Conservation (phyloP, 1,284 basidiomycete genomes). For the Ganoderma sp. region DNA sequence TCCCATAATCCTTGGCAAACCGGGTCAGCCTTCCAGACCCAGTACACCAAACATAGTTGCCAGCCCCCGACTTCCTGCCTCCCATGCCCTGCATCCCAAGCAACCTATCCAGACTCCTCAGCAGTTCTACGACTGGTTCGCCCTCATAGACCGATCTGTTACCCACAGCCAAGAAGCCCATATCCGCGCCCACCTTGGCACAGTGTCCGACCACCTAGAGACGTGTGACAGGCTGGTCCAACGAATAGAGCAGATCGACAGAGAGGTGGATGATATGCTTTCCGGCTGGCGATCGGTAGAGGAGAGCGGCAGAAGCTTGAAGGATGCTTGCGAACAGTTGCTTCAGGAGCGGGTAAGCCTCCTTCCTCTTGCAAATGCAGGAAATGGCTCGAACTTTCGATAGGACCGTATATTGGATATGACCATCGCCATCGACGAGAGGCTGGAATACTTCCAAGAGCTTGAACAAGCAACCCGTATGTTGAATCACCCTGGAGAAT, state of each 20-base stretch:
- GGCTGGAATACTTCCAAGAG: conserved; percentile 90
- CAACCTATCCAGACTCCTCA: conserved; percentile 85
- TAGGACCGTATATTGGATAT: conserved; percentile 79
- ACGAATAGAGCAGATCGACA: conserved; percentile 73
- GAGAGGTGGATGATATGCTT: conserved; percentile 80
- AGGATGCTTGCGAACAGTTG: conserved; percentile 88
- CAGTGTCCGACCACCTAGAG: conserved; percentile 73
- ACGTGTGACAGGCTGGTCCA: conserved; percentile 77
- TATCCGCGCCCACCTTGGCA: conserved; percentile 82
- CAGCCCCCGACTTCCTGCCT: conserved; percentile 37
- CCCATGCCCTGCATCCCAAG: conserved; percentile 67
- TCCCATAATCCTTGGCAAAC: conserved; percentile 44
- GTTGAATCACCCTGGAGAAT: conserved; percentile 91
- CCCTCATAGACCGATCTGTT: conserved; percentile 83
- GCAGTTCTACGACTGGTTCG: conserved; percentile 95
- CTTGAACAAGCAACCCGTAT: conserved; percentile 88
- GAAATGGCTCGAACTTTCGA: conserved; percentile 3
- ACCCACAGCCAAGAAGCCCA: conserved; percentile 91
- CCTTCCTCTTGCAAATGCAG: background rate
- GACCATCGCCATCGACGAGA: conserved; percentile 76
- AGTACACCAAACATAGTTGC: conserved; percentile 41
- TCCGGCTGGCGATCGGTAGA: conserved; percentile 86
- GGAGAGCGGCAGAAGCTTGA: conserved; percentile 84
- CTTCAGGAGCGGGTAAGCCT: conserved; percentile 80
- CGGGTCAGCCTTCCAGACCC: conserved; percentile 42